A percentile compares a stretch with the other conserved stretches of the same genome.
Conservation (phyloP, 176 grass and related monocot species). For the Oropetium thomaeum region DNA sequence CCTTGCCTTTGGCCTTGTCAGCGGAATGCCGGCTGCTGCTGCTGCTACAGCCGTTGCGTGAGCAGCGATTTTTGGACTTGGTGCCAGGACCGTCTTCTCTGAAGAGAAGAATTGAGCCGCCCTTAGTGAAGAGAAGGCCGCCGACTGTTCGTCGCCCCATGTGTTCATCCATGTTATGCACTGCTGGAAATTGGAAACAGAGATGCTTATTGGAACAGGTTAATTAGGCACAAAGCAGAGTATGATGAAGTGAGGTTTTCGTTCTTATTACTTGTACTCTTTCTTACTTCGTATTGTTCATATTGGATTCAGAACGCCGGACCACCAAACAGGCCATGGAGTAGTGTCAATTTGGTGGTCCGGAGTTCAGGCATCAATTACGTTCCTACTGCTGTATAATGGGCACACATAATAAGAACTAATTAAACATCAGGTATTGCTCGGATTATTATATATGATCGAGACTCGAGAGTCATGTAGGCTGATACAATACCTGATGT, state of each 20-base stretch:
- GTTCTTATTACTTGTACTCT: too few relatives aligned
- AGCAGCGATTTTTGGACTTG: slow-evolving; percentile 38
- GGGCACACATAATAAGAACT: background rate
- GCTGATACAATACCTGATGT: background rate
- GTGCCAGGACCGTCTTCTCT: slow-evolving; percentile 56
- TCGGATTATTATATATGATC: too few relatives aligned
- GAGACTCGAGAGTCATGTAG: slow-evolving; percentile 15
- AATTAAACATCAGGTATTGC: too few relatives aligned
- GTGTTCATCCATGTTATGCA: slow-evolving; percentile 52
- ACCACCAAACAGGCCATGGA: too few relatives aligned
- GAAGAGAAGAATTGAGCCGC: slow-evolving; percentile 77
- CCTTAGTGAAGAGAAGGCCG: slow-evolving; percentile 77
- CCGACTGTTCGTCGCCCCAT: slow-evolving; percentile 81
- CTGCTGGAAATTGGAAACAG: slow-evolving; percentile 21
- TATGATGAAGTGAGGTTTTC: background rate
- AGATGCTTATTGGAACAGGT: background rate
- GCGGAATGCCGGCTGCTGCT: slow-evolving; percentile 32
- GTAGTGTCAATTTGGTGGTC: background rate
- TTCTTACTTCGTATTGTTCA: too few relatives aligned
- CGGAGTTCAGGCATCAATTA: background rate
- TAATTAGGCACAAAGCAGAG: background rate
- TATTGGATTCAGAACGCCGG: background rate
- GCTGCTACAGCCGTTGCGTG: slow-evolving; percentile 47
- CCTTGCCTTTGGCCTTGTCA: slow-evolving; percentile 42
- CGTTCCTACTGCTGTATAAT: background rate